A percentile compares a stretch with the other conserved stretches of the same genome.
Evolutionary conservation across 495 filamentous ascomycete genomes (phyloP).

Genomic region (Podospora appendiculata): DNA sequence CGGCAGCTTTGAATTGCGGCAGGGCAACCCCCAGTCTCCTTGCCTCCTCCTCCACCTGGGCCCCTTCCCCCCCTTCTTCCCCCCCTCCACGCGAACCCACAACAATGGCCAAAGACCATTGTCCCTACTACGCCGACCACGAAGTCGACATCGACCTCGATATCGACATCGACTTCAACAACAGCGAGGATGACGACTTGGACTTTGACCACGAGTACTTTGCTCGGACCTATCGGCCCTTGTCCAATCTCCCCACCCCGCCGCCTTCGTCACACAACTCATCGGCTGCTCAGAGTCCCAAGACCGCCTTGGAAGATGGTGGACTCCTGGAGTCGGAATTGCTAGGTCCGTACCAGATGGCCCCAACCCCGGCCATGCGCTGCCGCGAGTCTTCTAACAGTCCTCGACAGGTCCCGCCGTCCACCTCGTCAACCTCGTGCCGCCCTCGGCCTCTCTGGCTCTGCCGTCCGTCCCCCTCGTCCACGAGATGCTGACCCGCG

Average conservation of each 20-base stretch:
- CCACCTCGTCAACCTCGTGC: slow-evolving; percentile 48
- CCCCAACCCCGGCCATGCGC: background rate
- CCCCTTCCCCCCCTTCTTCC: too few relatives aligned
- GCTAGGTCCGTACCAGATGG: slow-evolving; percentile 31
- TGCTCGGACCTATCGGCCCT: slow-evolving; percentile 47
- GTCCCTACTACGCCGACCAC: slow-evolving; percentile 14
- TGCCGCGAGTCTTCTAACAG: background rate
- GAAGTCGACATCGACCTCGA: slow-evolving; percentile 43
- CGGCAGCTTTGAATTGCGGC: slow-evolving; percentile 18
- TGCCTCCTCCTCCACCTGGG: too few relatives aligned
- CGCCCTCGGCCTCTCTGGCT: slow-evolving; percentile 42
- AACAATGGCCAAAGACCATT: slow-evolving; percentile 12
- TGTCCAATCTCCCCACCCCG: slow-evolving; percentile 54
- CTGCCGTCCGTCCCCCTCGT: slow-evolving; percentile 40
- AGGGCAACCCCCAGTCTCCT: background rate
- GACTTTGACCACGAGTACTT: slow-evolving; percentile 49
- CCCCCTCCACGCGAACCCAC: too few relatives aligned
- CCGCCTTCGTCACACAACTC: slow-evolving; percentile 42
- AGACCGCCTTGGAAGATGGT: slow-evolving; percentile 33
- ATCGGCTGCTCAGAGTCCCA: slow-evolving; percentile 30
- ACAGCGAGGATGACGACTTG: slow-evolving; percentile 33
- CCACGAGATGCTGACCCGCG: slow-evolving; percentile 43
- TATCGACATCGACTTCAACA: background rate
- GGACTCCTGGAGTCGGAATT: slow-evolving; percentile 32
- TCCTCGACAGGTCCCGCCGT: slow-evolving; percentile 40